A percentile compares a stretch with the other conserved stretches of the same genome.
phyloP scores from a whole-genome alignment of 257 asterid genomes.

The Ophiorrhiza pumila region DNA sequence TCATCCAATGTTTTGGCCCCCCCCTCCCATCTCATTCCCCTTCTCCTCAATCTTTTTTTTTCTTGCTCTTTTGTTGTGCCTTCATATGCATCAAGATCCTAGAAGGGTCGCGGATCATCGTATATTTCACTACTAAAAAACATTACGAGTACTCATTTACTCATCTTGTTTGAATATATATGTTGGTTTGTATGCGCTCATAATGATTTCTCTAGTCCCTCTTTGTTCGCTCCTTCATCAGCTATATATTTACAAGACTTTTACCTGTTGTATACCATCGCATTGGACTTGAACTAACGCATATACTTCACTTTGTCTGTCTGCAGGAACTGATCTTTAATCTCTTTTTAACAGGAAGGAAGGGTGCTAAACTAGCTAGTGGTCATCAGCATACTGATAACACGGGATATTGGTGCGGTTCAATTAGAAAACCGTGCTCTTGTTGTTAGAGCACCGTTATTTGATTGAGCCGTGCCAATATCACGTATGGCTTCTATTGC shows the following conservation, averaged over 20 bases:
- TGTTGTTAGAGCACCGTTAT: slow-evolving; percentile 48
- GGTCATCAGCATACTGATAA: neutral
- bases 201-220: slow-evolving; percentile 4
- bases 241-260: neutral
- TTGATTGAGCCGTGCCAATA: slow-evolving; percentile 99
- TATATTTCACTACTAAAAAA: slow-evolving; percentile 3
- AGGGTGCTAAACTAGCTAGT: neutral
- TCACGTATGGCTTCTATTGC: slow-evolving; percentile 46
- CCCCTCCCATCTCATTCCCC: no score
- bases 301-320: neutral
- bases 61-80: slow-evolving; percentile 9
- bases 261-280: neutral
- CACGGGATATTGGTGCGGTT: slow-evolving; percentile 96
- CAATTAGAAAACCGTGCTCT: slow-evolving; percentile 75
- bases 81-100: slow-evolving; percentile 1
- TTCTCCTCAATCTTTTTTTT: neutral
- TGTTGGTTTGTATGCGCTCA: neutral
- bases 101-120: neutral
- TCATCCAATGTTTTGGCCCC: slow-evolving; percentile 15
- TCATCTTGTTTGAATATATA: neutral
- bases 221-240: neutral
- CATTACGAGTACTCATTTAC: neutral
- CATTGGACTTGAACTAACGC: neutral
- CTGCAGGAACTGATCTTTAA: slow-evolving; percentile 10
- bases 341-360: neutral